Evolutionary conservation across 768 basidiomycete species (phyloP), one percentile per base, ranked within the genome.

Genomic region (Calocybe gangraenosa): DNA sequence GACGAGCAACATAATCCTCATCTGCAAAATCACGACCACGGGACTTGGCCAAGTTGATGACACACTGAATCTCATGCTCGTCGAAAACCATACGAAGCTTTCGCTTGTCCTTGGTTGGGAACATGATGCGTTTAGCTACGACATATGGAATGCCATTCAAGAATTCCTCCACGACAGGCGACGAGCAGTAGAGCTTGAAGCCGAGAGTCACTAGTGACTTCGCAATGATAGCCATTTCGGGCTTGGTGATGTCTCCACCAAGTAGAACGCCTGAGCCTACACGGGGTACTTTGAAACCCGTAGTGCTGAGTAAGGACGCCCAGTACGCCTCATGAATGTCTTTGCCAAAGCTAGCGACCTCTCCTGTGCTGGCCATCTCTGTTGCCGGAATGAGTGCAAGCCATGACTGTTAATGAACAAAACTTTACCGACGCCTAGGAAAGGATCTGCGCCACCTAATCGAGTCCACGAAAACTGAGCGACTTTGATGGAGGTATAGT

Each of bases 351-450:
- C 89, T 84, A 10, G 96, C 96, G 21, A 99, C 92, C 65, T 99
- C 95, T 28, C 95, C 95, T 6, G 95, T 97, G 59, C 90, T 93
- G 2, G 94, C 93, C 95, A 97, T 98, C 73, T 96, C 93, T 90
- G 60, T 18, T 34, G 21, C 25, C 17, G 42, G 44, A 2, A 50
- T 28, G 17, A 18, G 31, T 32, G 10, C 19, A 13, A 22, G 19
- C n/a, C 21, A 20, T 21, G 14, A n/a, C 25, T 30, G 38, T 14
- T 32, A 2, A 21, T 37, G 31, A 7, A 42, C 34, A 31, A 11
- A 28, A 35, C 77, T 87, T 63, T 52, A 91, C 90, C 90, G 42
- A 95, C 92, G 48, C 93, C 92, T 50, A 97, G 74, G 81, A 93
- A 94, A 8, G 94, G 95, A 73, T 97, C 95, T 15, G 95, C 95